These are phyloP conservation scores for Yamadazyma laniorum DNA, from an alignment of 805 yeast species.

Conservation along the genomic window DNA sequence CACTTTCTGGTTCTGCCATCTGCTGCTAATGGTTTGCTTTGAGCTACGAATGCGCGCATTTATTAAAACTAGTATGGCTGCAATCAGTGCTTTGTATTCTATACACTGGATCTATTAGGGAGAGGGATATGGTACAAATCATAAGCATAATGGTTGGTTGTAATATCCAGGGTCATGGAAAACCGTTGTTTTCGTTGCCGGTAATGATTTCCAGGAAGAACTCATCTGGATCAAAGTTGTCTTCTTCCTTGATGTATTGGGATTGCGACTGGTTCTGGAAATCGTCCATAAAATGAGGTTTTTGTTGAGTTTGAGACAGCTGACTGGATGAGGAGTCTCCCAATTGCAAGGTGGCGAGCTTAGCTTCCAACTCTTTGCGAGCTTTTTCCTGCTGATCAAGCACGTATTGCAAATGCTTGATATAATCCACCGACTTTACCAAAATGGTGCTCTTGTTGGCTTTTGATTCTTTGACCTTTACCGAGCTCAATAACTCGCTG, in stretches of 20 bases:
- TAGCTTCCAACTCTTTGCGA: slow-evolving; percentile 35
- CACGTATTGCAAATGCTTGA: slow-evolving; percentile 61
- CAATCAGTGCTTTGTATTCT: too few relatives aligned
- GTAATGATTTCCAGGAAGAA: slow-evolving; percentile 25
- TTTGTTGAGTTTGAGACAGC: slow-evolving; percentile 5
- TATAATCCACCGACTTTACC: slow-evolving; percentile 76
- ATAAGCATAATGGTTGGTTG: too few relatives aligned
- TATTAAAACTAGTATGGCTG: too few relatives aligned
- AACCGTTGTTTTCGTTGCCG: slow-evolving; percentile 11
- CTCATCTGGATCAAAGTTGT: slow-evolving; percentile 25
- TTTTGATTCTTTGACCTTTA: slow-evolving; percentile 59
- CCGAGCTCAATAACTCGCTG: slow-evolving; percentile 35
- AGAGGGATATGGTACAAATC: too few relatives aligned
- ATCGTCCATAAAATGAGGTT: slow-evolving; percentile 15
- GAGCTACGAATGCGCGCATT: too few relatives aligned
- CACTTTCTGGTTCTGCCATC: slow-evolving; percentile 28
- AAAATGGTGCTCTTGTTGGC: slow-evolving; percentile 83
- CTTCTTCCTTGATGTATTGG: slow-evolving; percentile 12
- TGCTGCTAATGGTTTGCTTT: too few relatives aligned
- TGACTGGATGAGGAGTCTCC: background rate
- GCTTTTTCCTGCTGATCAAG: slow-evolving; percentile 54
- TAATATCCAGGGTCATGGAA: too few relatives aligned
- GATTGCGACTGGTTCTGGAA: slow-evolving; percentile 13
- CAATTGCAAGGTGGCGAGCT: slow-evolving; percentile 18
- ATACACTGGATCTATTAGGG: too few relatives aligned